These are phyloP conservation scores for Mycena capillaripes DNA, from an alignment of 768 basidiomycete genomes.

Conservation along the genomic window DNA sequence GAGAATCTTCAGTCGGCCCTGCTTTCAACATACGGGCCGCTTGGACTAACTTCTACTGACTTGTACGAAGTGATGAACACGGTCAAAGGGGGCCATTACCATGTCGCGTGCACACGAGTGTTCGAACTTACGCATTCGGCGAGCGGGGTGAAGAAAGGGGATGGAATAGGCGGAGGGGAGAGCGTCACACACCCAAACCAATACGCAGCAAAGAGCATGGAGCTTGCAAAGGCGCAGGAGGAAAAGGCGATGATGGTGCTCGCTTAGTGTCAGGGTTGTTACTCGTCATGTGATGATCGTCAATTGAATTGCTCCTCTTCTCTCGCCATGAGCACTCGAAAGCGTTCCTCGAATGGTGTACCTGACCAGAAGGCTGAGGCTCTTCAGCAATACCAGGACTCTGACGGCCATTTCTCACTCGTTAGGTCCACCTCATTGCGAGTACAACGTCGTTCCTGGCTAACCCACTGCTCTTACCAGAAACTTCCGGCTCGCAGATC, in stretches of 20 bases:
- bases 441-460: constrained; percentile 29
- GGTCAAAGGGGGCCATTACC: constrained; percentile 87
- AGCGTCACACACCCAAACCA: constrained; percentile 96
- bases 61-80: constrained; percentile 85
- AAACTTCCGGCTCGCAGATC: constrained; percentile 97
- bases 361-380: constrained; percentile 53
- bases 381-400: constrained; percentile 87
- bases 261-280: constrained; percentile 41
- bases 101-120: constrained; percentile 96
- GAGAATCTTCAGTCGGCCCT: constrained; percentile 88
- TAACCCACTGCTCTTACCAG: constrained; percentile 57
- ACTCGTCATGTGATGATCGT: constrained; percentile 1
- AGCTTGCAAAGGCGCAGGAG: constrained; percentile 63
- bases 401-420: constrained; percentile 96
- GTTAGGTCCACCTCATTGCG: constrained; percentile 77
- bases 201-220: constrained; percentile 82
- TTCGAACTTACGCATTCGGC: constrained; percentile 92
- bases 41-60: constrained; percentile 76
- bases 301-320: constrained; percentile 3
- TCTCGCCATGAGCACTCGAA: constrained; percentile 65
- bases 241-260: constrained; percentile 62
- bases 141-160: constrained; percentile 86
- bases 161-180: constrained; percentile 89
- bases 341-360: constrained; percentile 49
- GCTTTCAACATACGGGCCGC: constrained; percentile 73